A percentile compares a stretch with the other conserved stretches of the same genome.
These are phyloP conservation scores for Stagonosporopsis vannaccii DNA, from an alignment of 2,329 filamentous ascomycete species.

Conservation along the genomic window DNA sequence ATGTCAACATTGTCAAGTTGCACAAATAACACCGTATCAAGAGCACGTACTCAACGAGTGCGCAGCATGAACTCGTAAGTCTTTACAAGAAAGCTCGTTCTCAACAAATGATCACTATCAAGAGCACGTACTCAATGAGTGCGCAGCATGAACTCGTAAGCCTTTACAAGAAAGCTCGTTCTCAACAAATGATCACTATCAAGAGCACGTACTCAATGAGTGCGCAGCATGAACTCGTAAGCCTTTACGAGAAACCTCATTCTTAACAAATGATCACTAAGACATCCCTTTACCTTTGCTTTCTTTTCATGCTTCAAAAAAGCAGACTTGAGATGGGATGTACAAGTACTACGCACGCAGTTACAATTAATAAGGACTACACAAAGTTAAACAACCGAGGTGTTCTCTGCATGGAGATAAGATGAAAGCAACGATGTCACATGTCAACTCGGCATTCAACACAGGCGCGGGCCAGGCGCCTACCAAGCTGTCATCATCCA, in stretches of 20 bases:
- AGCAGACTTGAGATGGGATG: too few relatives aligned
- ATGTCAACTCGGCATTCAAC: background rate
- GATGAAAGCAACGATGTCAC: background rate
- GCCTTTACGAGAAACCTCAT: background rate
- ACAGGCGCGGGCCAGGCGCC: too few relatives aligned
- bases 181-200: too few relatives aligned
- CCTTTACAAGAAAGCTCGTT: too few relatives aligned
- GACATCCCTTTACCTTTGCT: background rate
- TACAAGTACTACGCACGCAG: background rate
- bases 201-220: background rate
- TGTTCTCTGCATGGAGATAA: background rate
- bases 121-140: background rate
- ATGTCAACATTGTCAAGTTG: background rate
- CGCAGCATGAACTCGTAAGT: too few relatives aligned
- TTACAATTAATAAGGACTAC: background rate
- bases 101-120: too few relatives aligned
- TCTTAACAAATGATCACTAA: background rate
- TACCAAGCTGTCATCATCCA: background rate
- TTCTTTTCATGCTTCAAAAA: background rate
- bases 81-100: too few relatives aligned
- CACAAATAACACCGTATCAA: background rate
- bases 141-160: background rate
- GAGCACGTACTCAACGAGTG: too few relatives aligned
- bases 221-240: background rate
- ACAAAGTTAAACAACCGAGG: background rate